Evolutionary conservation across 371 early-diverging fungal genomes (phyloP).

Genomic region (Saksenaea vasiformis): DNA sequence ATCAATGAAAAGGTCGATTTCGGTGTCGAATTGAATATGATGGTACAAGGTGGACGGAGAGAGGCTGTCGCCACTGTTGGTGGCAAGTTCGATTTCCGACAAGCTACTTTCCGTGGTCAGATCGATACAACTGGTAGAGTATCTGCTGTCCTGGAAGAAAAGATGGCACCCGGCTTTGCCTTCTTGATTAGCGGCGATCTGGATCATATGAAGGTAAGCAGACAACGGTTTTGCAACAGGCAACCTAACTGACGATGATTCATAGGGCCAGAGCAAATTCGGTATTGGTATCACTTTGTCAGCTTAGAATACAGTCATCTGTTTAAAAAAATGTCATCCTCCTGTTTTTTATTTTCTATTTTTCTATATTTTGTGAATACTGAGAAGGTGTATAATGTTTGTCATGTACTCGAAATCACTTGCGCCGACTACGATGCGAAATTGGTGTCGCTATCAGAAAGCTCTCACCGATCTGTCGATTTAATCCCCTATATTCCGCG

Average conservation of each 20-base stretch:
- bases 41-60: conserved; percentile 76
- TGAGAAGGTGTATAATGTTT: too few species aligned
- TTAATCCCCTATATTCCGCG: too few species aligned
- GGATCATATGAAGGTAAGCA: conserved; percentile 87
- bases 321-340: conserved; percentile 1
- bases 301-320: conserved; percentile 52
- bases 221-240: conserved; percentile 40
- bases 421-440: too few species aligned
- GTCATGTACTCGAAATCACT: too few species aligned
- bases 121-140: conserved; percentile 90
- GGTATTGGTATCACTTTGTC: conserved; percentile 81
- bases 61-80: conserved; percentile 93
- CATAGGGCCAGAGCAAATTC: conserved; percentile 76
- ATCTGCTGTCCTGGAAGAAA: conserved; percentile 90
- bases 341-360: conserved; percentile 7
- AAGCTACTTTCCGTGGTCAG: conserved; percentile 89
- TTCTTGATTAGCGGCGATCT: conserved; percentile 93
- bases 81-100: conserved; percentile 94
- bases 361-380: conserved; percentile 15
- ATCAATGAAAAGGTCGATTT: conserved; percentile 94
- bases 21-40: conserved; percentile 88
- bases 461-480: too few species aligned
- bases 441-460: too few species aligned
- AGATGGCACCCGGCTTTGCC: conserved; percentile 91
- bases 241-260: conserved; percentile 1